Conservation (phyloP, 108 stramenopile species). For the Nannochloropsis oceanica region DNA sequence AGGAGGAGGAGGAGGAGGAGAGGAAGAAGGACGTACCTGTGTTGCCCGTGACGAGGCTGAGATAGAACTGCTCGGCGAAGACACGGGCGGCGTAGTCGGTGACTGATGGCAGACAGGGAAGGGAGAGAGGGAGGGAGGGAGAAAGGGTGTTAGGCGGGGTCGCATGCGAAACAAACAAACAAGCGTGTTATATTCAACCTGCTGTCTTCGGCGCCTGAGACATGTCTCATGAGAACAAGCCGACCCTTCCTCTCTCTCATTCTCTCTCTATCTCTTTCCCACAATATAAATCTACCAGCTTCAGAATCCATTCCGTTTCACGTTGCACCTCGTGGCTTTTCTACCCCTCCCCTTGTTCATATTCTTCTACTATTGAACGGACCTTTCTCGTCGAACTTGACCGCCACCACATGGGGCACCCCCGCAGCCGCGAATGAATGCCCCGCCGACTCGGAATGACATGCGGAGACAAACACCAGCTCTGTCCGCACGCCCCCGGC, state of each 20-base stretch:
- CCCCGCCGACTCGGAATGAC: conserved; percentile 59
- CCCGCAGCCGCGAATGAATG: conserved; percentile 74
- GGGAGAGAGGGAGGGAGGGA: background rate
- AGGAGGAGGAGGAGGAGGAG: too few relatives aligned
- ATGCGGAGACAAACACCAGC: conserved; percentile 82
- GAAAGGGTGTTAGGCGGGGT: background rate
- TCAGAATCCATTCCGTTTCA: too few relatives aligned
- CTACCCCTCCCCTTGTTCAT: background rate
- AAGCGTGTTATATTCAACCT: too few relatives aligned
- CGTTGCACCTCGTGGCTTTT: too few relatives aligned
- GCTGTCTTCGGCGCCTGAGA: too few relatives aligned
- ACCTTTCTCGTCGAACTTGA: conserved; percentile 52
- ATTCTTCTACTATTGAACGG: background rate
- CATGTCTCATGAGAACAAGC: background rate
- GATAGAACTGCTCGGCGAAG: conserved; percentile 63
- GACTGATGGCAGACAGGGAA: conserved; percentile 8
- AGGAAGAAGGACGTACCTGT: background rate
- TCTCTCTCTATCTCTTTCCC: too few relatives aligned
- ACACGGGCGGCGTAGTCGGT: conserved; percentile 65
- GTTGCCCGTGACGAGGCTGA: background rate
- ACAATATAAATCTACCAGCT: too few relatives aligned
- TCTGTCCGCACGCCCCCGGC: conserved; percentile 29
- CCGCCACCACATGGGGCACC: conserved; percentile 88
- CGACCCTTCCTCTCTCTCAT: background rate
- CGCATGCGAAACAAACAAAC: background rate